Evolutionary conservation across 169 alveolate genomes (phyloP).

Genomic region (Toxoplasma gondii): DNA sequence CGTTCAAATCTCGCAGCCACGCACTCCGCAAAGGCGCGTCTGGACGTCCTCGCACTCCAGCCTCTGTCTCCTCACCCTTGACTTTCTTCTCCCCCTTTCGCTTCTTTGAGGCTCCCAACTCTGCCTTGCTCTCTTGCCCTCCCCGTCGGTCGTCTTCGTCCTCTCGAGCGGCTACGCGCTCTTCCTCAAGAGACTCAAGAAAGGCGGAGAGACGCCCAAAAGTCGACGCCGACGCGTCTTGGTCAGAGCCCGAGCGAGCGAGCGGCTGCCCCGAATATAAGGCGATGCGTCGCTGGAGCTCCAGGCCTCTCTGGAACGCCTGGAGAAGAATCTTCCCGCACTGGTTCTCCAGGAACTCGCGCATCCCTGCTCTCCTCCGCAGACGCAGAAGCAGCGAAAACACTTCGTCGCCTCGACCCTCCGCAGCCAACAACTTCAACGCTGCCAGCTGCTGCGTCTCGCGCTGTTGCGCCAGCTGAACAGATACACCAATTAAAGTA

Average conservation of each 20-base stretch:
- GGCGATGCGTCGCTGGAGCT: background rate
- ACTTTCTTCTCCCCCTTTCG: background rate
- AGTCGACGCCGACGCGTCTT: background rate
- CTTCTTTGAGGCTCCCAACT: background rate
- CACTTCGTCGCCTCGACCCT: background rate
- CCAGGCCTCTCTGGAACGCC: constrained; percentile 3
- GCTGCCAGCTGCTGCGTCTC: background rate
- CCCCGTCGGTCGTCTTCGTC: background rate
- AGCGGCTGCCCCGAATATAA: background rate
- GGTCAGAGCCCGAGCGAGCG: background rate
- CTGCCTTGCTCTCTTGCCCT: too few relatives aligned
- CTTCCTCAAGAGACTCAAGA: background rate
- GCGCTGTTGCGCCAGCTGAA: constrained; percentile 19
- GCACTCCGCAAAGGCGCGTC: background rate
- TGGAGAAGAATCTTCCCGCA: background rate
- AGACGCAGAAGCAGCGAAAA: background rate
- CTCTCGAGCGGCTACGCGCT: background rate
- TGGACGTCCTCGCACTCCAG: background rate
- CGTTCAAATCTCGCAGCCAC: background rate
- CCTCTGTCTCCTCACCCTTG: background rate
- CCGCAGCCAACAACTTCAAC: background rate
- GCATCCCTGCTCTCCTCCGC: background rate
- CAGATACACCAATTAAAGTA: background rate
- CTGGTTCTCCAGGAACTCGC: background rate
- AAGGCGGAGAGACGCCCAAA: background rate